phyloP scores from a whole-genome alignment of 208 protist genomes.

The Herpetomonas muscarum region DNA sequence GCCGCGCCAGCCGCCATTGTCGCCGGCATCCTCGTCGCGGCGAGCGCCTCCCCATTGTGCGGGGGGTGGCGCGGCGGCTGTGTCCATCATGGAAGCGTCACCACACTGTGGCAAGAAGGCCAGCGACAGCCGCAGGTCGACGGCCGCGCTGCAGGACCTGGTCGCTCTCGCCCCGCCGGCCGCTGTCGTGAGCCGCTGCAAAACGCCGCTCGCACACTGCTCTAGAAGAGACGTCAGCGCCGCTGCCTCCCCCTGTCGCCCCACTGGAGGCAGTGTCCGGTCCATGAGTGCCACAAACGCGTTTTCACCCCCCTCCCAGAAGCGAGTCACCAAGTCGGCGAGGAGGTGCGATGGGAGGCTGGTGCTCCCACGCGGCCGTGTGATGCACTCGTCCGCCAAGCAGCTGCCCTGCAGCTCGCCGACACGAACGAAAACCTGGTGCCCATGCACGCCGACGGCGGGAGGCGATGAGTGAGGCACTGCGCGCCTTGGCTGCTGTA shows the following conservation, averaged over 20 bases:
- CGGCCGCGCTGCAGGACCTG: background rate
- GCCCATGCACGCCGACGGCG: constrained; percentile 15
- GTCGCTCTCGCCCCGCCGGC: background rate
- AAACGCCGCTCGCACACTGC: background rate
- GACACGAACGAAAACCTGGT: constrained; percentile 20
- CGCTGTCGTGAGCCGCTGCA: background rate
- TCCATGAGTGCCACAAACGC: constrained; percentile 30
- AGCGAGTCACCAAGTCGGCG: constrained; percentile 11
- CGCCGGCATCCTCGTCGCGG: background rate
- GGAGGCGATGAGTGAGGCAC: background rate
- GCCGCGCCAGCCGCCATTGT: background rate
- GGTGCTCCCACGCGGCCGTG: constrained; percentile 1
- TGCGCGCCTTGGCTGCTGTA: too few species aligned
- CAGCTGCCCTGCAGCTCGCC: constrained; percentile 24
- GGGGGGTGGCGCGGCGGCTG: too few species aligned
- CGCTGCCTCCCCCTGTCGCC: background rate
- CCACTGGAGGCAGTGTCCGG: constrained; percentile 3
- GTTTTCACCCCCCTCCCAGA: constrained; percentile 31
- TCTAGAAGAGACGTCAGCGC: background rate
- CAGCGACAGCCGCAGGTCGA: constrained; percentile 9
- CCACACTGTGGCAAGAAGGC: constrained; percentile 7
- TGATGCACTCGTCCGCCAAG: constrained; percentile 34
- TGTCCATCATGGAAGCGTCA: constrained; percentile 3
- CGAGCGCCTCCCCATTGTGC: constrained; percentile 8
- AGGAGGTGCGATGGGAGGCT: constrained; percentile 27